Conservation (phyloP, 208 protist species). For the Acanthamoeba healyi region DNA sequence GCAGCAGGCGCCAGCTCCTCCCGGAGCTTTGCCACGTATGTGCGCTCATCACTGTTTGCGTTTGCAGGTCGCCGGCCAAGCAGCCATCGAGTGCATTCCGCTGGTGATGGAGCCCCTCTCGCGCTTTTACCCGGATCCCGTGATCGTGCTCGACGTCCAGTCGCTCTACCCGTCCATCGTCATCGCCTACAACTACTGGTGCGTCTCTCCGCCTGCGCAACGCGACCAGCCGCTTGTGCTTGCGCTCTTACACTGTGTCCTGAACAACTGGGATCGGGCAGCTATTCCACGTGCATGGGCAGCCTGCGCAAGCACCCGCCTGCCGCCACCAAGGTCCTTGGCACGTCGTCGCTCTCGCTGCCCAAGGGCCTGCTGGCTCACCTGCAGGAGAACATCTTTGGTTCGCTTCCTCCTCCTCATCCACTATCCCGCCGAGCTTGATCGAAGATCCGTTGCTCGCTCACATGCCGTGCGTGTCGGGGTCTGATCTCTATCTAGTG, state of each 20-base stretch:
- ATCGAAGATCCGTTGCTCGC: too few species aligned
- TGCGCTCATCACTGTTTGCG: background rate
- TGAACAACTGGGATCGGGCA: too few species aligned
- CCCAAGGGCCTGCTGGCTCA: slow-evolving; percentile 79
- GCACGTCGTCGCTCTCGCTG: slow-evolving; percentile 71
- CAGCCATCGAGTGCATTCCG: slow-evolving; percentile 86
- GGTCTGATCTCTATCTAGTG: too few species aligned
- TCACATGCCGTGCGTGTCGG: too few species aligned
- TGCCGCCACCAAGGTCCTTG: slow-evolving; percentile 77
- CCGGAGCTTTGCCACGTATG: too few species aligned
- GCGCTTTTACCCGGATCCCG: slow-evolving; percentile 86
- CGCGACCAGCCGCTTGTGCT: too few species aligned
- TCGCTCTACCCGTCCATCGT: slow-evolving; percentile 94
- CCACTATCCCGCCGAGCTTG: background rate
- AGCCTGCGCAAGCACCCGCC: slow-evolving; percentile 36
- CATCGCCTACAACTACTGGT: slow-evolving; percentile 94
- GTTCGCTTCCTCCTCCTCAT: background rate
- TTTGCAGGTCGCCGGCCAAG: slow-evolving; percentile 78
- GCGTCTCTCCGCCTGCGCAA: too few species aligned
- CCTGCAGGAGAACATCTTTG: slow-evolving; percentile 76
- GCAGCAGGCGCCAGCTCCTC: too few species aligned
- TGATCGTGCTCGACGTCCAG: slow-evolving; percentile 95
- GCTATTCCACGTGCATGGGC: slow-evolving; percentile 93
- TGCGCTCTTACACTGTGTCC: too few species aligned
- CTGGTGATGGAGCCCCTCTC: slow-evolving; percentile 91